A percentile compares a stretch with the other conserved stretches of the same genome.
Evolutionary conservation across 2,329 filamentous ascomycete genomes (phyloP).

Genomic region (Aphanocladium album): DNA sequence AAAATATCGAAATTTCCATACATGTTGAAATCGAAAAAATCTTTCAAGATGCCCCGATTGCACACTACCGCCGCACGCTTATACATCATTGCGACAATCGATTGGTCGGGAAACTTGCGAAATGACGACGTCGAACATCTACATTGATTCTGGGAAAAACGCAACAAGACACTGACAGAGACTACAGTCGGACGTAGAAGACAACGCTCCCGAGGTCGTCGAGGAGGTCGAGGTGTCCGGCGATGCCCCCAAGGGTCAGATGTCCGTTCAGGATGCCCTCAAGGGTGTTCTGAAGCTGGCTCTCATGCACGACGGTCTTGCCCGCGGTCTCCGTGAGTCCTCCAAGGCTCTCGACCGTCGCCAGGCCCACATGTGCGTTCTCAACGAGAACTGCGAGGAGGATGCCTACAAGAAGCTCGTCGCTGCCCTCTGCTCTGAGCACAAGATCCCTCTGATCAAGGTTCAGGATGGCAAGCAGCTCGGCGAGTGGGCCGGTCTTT

Average conservation of each 20-base stretch:
- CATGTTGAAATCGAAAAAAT: not conserved
- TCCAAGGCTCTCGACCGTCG: slow-evolving; percentile 98
- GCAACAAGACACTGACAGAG: slow-evolving; percentile 13
- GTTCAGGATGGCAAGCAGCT: slow-evolving; percentile 99
- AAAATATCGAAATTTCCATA: too few relatives aligned
- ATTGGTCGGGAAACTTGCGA: not conserved
- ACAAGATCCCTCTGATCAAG: slow-evolving; percentile 99
- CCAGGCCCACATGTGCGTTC: slow-evolving; percentile 99
- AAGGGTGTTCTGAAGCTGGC: slow-evolving; percentile 99
- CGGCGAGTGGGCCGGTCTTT: slow-evolving; percentile 99
- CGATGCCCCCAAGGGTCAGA: slow-evolving; percentile 87
- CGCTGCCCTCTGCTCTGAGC: slow-evolving; percentile 96
- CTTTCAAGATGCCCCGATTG: not conserved
- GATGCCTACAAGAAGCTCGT: slow-evolving; percentile 99
- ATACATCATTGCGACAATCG: not conserved
- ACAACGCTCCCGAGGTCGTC: slow-evolving; percentile 77
- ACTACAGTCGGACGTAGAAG: slow-evolving; percentile 98
- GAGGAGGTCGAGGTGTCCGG: slow-evolving; percentile 95
- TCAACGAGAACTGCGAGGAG: slow-evolving; percentile 99
- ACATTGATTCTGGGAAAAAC: not conserved
- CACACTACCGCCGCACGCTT: not conserved
- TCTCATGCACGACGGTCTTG: slow-evolving; percentile 99
- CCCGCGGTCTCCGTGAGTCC: slow-evolving; percentile 95
- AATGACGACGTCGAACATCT: not conserved
- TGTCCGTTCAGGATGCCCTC: slow-evolving; percentile 96